Evolutionary conservation across 2,329 filamentous ascomycete species (phyloP), one percentile per base, ranked within the genome.

Genomic region (Colletotrichum musae): DNA sequence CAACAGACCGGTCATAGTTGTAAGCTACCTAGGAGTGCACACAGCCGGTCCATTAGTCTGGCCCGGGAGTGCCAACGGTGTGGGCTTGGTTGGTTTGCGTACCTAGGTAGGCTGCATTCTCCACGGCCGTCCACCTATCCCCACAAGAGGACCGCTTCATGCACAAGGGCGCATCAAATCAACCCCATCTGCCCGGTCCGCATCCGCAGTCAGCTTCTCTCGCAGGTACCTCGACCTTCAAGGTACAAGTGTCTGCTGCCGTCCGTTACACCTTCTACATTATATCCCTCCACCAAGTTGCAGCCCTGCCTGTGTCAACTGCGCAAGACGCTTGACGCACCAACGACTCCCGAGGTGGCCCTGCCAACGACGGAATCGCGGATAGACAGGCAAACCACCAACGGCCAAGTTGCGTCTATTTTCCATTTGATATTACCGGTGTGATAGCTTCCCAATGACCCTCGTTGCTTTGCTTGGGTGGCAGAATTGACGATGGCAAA

Each of bases 401-500:
- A 72, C 71, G 60, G 65, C 58, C 64, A 62, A 64, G 66, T 39
- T 58, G 61, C 51, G 60, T 65, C 56, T 60, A 62, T 58, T 66
- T 36, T 43, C 54, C 57, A 69, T 71, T 71, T 65, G 71, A 43
- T 61, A 68, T 70, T 69, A 58, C 56, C 71, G 69, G 71, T 70
- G 71, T 69, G 64, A 67, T 71, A 68, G 48, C 50, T 64, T 51
- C 60, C 53, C 24, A 58, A 50, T 69, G 50, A 47, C 51, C 65
- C 62, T 66, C 60, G 13, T 58, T 21, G 51, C 41, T 58, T 71
- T 56, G 52, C 50, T 56, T 65, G 57, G 65, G 62, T 70, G 71
- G 61, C 32, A 63, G 36, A 58, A 60, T 60, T 72, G 71, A 71
- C 65, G 61, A 72, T 72, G 70, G 70, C 70, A 70, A 72, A 72